phyloP scores from a whole-genome alignment of 345 rosid genomes.

The Camelina sativa region DNA sequence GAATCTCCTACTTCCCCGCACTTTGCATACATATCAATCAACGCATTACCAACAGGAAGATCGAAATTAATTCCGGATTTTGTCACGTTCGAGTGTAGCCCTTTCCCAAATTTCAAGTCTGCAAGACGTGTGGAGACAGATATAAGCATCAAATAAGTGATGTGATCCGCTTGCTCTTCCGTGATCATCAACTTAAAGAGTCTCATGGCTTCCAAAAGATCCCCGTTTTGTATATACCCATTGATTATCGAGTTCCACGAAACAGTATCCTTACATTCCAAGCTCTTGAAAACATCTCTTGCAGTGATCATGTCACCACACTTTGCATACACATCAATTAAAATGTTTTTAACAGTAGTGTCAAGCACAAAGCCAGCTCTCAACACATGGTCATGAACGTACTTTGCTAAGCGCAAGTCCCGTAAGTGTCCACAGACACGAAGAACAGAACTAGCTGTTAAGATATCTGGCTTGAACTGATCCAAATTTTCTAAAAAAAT shows the following conservation, averaged over 20 bases:
- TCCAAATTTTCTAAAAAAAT: constrained; percentile 52
- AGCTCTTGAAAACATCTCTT: constrained; percentile 52
- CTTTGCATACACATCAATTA: constrained; percentile 63
- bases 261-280: constrained; percentile 56
- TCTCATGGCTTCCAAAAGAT: constrained; percentile 49
- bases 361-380: constrained; percentile 48
- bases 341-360: constrained; percentile 52
- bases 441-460: constrained; percentile 61
- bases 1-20: constrained; percentile 51
- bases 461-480: constrained; percentile 55
- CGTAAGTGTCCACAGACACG: constrained; percentile 59
- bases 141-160: constrained; percentile 55
- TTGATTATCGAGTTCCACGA: constrained; percentile 69
- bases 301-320: constrained; percentile 57
- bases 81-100: constrained; percentile 53
- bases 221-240: constrained; percentile 52
- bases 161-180: constrained; percentile 52
- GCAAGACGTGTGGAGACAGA: constrained; percentile 49
- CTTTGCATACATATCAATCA: constrained; percentile 69
- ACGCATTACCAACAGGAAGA: constrained; percentile 56
- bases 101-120: constrained; percentile 50
- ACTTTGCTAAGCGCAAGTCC: constrained; percentile 53
- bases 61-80: constrained; percentile 54
- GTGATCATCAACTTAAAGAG: constrained; percentile 52
- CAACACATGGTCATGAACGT: constrained; percentile 52